A percentile compares a stretch with the other conserved stretches of the same genome.
phyloP scores from a whole-genome alignment of 2,329 filamentous ascomycete genomes.

The Botryotinia calthae region DNA sequence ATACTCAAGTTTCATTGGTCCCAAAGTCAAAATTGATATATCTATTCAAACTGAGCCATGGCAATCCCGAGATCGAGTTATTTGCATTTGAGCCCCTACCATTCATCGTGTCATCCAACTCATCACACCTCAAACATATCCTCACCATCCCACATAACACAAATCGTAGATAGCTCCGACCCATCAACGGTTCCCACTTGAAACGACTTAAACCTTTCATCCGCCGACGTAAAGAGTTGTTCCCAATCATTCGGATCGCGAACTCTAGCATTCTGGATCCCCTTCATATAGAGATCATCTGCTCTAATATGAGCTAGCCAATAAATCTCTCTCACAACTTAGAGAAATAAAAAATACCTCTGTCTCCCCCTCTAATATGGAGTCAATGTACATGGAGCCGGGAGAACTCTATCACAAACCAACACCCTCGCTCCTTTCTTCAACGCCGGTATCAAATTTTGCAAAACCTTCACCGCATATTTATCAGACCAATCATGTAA shows the following conservation, averaged over 20 bases:
- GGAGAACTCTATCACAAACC: not conserved
- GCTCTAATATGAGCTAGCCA: not conserved
- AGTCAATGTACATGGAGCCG: not conserved
- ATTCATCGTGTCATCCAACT: too few relatives aligned
- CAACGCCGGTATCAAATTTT: not conserved
- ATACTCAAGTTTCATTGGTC: not conserved
- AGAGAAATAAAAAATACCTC: not conserved
- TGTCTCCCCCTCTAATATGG: not conserved
- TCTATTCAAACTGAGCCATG: not conserved
- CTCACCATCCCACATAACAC: not conserved
- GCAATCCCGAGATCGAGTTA: not conserved
- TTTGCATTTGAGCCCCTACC: not conserved
- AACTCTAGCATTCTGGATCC: not conserved
- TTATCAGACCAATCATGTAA: constrained; percentile 3
- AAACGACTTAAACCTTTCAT: not conserved
- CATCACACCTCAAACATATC: not conserved
- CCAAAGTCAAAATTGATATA: too few relatives aligned
- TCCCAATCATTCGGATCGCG: constrained; percentile 8
- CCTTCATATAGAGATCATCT: constrained; percentile 1
- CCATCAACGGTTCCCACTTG: not conserved
- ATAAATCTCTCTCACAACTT: too few relatives aligned
- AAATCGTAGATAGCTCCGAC: not conserved
- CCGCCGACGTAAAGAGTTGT: not conserved
- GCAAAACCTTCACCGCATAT: not conserved
- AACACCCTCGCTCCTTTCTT: not conserved